A percentile compares a stretch with the other conserved stretches of the same genome.
These are phyloP conservation scores for Tolypocladium pustulatum DNA, from an alignment of 2,329 filamentous ascomycete species.

Conservation along the genomic window DNA sequence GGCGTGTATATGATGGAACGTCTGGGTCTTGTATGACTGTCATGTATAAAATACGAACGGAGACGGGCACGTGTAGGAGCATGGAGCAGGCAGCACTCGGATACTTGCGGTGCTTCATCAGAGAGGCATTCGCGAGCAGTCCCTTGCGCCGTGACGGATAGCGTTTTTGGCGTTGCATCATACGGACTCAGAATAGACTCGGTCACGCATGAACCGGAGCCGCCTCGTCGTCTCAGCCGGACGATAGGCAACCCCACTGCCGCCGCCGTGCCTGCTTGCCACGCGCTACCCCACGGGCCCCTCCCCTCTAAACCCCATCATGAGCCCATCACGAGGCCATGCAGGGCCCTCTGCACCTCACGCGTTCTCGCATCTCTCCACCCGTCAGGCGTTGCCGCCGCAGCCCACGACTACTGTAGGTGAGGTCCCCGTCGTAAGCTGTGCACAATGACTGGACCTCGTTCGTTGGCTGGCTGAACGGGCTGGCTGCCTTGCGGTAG, in stretches of 20 bases:
- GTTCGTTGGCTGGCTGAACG: no score
- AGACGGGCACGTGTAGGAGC: neutral
- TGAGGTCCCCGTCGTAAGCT: neutral
- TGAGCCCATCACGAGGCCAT: neutral
- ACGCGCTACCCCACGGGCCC: neutral
- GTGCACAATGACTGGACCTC: neutral
- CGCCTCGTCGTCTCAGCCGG: neutral
- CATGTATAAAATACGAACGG: neutral
- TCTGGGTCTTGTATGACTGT: neutral
- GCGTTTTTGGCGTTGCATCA: neutral
- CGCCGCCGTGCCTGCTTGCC: neutral
- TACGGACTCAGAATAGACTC: neutral
- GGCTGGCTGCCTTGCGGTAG: no score
- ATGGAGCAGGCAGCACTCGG: neutral
- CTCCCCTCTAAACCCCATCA: neutral
- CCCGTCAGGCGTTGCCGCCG: neutral
- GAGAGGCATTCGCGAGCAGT: neutral
- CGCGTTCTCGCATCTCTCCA: neutral
- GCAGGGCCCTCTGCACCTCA: neutral
- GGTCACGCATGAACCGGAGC: neutral
- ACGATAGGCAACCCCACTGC: no score
- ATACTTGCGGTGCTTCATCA: neutral
- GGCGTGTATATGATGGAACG: conserved; percentile 4
- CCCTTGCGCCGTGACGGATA: neutral
- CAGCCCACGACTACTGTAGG: neutral